These are phyloP conservation scores for Hypocreales sp. DNA, from an alignment of 2,329 filamentous ascomycete species.

Conservation along the genomic window DNA sequence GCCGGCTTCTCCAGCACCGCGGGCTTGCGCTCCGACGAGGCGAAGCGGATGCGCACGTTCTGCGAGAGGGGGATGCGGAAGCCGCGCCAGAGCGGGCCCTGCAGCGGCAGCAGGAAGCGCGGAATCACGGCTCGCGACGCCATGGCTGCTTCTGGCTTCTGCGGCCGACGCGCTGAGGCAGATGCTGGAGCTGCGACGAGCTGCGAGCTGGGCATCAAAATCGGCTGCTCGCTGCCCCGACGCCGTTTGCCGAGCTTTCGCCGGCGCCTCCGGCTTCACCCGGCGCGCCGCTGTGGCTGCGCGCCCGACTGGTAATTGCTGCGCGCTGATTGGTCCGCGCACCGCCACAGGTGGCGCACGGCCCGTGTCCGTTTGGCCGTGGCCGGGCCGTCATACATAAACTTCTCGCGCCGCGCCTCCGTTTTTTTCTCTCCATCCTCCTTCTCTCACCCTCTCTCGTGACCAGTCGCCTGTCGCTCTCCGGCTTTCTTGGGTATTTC, in stretches of 20 bases:
- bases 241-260: conserved; percentile 8
- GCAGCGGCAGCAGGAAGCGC: conserved; percentile 51
- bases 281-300: conserved; percentile 10
- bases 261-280: conserved; percentile 17
- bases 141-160: conserved; percentile 15
- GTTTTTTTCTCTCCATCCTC: conserved; percentile 10
- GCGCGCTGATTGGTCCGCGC: conserved; percentile 19
- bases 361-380: not conserved
- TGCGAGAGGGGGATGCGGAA: conserved; percentile 19
- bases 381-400: not conserved
- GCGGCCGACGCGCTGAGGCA: not conserved
- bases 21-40: conserved; percentile 29
- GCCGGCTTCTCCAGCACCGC: conserved; percentile 72
- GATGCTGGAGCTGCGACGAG: not conserved
- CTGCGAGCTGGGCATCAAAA: too few relatives aligned
- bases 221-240: too few relatives aligned
- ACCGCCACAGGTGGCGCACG: conserved; percentile 17
- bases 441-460: conserved; percentile 8
- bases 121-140: conserved; percentile 40
- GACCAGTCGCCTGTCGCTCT: not conserved
- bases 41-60: conserved; percentile 19
- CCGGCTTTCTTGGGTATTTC: conserved; percentile 4
- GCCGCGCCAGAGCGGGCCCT: conserved; percentile 38
- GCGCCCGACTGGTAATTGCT: conserved; percentile 15
- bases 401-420: not conserved